Evolutionary conservation across 805 yeast genomes (phyloP).

Genomic region (Candida nonsorbophila): DNA sequence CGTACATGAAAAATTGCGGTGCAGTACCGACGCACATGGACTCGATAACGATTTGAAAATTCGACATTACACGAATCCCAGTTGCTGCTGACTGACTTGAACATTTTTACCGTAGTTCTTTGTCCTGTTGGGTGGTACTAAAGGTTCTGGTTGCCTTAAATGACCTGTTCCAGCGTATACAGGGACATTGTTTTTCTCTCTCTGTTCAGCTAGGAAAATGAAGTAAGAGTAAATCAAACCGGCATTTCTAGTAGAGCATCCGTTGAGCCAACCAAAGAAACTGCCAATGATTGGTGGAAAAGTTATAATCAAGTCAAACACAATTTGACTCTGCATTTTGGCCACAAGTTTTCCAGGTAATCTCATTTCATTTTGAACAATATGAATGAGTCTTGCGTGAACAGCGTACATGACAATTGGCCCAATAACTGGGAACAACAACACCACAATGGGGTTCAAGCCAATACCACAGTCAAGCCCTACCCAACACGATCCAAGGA

Average conservation of each 20-base stretch:
- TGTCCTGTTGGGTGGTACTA: background rate
- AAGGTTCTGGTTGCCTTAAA: too few relatives aligned
- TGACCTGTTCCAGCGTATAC: conserved; percentile 16
- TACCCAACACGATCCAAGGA: conserved; percentile 64
- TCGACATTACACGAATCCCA: conserved; percentile 11
- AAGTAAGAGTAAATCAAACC: conserved; percentile 55
- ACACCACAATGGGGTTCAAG: conserved; percentile 63
- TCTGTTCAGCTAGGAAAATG: conserved; percentile 12
- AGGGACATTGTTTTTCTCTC: conserved; percentile 13
- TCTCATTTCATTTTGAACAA: conserved; percentile 53
- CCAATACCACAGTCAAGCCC: conserved; percentile 76
- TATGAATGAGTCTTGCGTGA: conserved; percentile 60
- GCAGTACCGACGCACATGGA: background rate
- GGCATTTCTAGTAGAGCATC: conserved; percentile 86
- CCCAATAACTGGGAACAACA: conserved; percentile 75
- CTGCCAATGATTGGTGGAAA: conserved; percentile 80
- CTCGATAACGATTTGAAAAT: background rate
- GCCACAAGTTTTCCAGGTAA: conserved; percentile 57
- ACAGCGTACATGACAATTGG: conserved; percentile 76
- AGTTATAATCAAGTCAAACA: conserved; percentile 67
- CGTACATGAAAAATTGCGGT: conserved; percentile 21
- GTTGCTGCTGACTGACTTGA: conserved; percentile 12
- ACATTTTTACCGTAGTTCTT: conserved; percentile 4
- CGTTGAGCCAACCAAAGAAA: conserved; percentile 73
- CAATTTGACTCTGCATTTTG: conserved; percentile 71